These are phyloP conservation scores for Phialophora verrucosa DNA, from an alignment of 2,329 filamentous ascomycete species.

Conservation along the genomic window DNA sequence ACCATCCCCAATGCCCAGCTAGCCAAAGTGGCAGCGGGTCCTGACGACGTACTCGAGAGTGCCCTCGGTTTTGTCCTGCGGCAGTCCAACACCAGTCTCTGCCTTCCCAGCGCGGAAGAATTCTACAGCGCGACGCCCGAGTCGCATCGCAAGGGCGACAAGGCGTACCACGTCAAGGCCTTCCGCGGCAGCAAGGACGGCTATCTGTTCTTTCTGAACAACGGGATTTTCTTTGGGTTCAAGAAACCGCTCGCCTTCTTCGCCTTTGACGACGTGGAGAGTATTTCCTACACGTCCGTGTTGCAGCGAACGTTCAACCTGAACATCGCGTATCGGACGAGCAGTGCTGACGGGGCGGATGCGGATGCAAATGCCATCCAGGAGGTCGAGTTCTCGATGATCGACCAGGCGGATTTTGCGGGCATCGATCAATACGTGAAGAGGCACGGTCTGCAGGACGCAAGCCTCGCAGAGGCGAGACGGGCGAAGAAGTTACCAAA, in stretches of 20 bases:
- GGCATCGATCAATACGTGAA: slow-evolving; percentile 69
- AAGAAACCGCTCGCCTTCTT: slow-evolving; percentile 70
- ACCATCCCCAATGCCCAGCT: slow-evolving; percentile 28
- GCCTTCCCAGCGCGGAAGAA: slow-evolving; percentile 61
- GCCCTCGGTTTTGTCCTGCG: slow-evolving; percentile 58
- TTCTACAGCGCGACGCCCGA: slow-evolving; percentile 66
- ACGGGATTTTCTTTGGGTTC: slow-evolving; percentile 68
- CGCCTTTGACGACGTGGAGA: slow-evolving; percentile 63
- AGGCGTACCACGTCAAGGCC: slow-evolving; percentile 68
- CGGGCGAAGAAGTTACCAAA: slow-evolving; percentile 61
- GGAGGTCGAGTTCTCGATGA: slow-evolving; percentile 69
- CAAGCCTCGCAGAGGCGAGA: slow-evolving; percentile 65
- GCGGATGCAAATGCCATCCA: slow-evolving; percentile 49
- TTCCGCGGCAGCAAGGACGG: slow-evolving; percentile 70
- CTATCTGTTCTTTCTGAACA: slow-evolving; percentile 67
- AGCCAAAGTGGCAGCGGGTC: slow-evolving; percentile 44
- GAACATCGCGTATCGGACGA: slow-evolving; percentile 54
- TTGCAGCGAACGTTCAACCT: slow-evolving; percentile 71
- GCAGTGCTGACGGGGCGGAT: slow-evolving; percentile 20
- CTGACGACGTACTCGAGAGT: slow-evolving; percentile 53
- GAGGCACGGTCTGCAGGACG: slow-evolving; percentile 65
- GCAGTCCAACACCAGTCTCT: slow-evolving; percentile 53
- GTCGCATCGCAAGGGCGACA: slow-evolving; percentile 66
- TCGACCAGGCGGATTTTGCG: slow-evolving; percentile 67
- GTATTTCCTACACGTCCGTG: slow-evolving; percentile 68